Evolutionary conservation across 805 yeast genomes (phyloP).

Genomic region (Clavispora phyllophila): DNA sequence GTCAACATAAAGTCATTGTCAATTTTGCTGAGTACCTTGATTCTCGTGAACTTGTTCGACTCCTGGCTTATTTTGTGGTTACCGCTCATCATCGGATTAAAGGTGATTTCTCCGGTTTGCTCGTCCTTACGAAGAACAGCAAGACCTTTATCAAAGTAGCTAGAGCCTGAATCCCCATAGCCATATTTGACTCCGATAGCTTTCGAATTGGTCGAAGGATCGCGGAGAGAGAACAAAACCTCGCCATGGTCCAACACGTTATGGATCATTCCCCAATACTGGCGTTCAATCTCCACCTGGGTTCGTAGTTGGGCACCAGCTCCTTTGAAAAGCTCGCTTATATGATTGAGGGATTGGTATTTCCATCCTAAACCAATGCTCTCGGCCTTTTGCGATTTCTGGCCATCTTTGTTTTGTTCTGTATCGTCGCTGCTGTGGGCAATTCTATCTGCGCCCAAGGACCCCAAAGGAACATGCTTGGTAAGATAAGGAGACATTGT

Average conservation of each 20-base stretch:
- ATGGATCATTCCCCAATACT: conserved; percentile 59
- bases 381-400: conserved; percentile 20
- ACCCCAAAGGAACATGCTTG: conserved; percentile 69
- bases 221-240: conserved; percentile 61
- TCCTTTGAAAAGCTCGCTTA: conserved; percentile 45
- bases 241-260: conserved; percentile 47
- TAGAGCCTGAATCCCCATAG: conserved; percentile 85
- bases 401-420: conserved; percentile 12
- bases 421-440: conserved; percentile 15
- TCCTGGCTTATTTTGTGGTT: conserved; percentile 26
- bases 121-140: conserved; percentile 59
- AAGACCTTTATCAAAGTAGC: conserved; percentile 65
- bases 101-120: conserved; percentile 27
- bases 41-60: conserved; percentile 47
- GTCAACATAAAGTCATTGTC: conserved; percentile 51
- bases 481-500: conserved; percentile 84
- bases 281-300: conserved; percentile 57
- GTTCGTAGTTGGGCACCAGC: conserved; percentile 48
- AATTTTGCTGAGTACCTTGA: conserved; percentile 52
- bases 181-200: conserved; percentile 85
- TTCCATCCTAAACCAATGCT: conserved; percentile 79
- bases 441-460: conserved; percentile 52
- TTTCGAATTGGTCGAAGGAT: conserved; percentile 40
- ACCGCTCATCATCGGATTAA: conserved; percentile 26
- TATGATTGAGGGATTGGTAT: conserved; percentile 55